Percentiles rank a stretch among this genome's conserved stretches.
These are phyloP conservation scores for Ramularia endophylla DNA, from an alignment of 2,329 filamentous ascomycete species.

Conservation along the genomic window DNA sequence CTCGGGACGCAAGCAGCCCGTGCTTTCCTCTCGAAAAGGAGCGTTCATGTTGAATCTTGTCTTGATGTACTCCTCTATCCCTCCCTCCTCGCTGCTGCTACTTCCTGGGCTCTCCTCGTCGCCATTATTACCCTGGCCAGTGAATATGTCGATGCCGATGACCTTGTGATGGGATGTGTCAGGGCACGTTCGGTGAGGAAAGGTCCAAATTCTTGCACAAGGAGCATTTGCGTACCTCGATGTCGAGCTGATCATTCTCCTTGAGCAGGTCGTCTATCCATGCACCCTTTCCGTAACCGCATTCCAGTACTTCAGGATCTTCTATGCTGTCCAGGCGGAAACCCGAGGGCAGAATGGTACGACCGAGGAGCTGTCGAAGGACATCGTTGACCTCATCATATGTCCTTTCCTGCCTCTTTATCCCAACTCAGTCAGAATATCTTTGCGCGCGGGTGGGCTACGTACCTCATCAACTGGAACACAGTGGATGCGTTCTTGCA, in stretches of 20 bases:
- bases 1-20: conserved; percentile 34
- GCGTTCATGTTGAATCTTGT: conserved; percentile 33
- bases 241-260: conserved; percentile 10
- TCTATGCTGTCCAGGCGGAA: conserved; percentile 21
- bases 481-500: conserved; percentile 25
- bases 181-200: too few species aligned
- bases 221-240: background rate
- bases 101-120: conserved; percentile 20
- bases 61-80: conserved; percentile 22
- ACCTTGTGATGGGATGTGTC: too few species aligned
- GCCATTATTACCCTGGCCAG: conserved; percentile 18
- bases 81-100: conserved; percentile 17
- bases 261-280: conserved; percentile 35
- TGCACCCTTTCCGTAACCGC: conserved; percentile 28
- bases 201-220: too few species aligned
- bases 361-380: conserved; percentile 21
- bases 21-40: conserved; percentile 21
- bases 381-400: conserved; percentile 26
- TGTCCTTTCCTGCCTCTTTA: conserved; percentile 20
- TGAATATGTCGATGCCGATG: conserved; percentile 30
- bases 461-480: conserved; percentile 32
- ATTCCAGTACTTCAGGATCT: conserved; percentile 26
- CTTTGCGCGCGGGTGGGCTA: background rate
- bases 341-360: conserved; percentile 18
- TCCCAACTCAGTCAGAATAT: too few species aligned